These are phyloP conservation scores for Fusarium sp. DNA, from an alignment of 2,329 filamentous ascomycete genomes.

Conservation along the genomic window DNA sequence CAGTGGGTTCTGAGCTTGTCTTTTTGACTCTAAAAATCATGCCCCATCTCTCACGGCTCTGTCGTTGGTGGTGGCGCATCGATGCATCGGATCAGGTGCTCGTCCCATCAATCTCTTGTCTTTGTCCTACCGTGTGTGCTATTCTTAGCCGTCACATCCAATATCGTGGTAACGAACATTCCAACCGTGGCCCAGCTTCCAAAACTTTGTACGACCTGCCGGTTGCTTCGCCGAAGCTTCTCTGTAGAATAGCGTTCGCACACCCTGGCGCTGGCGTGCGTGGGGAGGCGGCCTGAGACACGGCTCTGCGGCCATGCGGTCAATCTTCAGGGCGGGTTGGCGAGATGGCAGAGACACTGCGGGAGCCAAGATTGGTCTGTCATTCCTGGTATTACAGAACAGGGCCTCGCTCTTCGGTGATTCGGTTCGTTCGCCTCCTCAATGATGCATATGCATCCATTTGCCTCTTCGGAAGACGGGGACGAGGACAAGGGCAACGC, in stretches of 20 bases:
- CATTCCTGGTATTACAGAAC: slow-evolving; percentile 14
- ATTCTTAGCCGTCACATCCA: slow-evolving; percentile 15
- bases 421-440: slow-evolving; percentile 17
- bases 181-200: slow-evolving; percentile 7
- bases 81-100: not conserved
- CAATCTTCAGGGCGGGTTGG: slow-evolving; percentile 10
- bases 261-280: not conserved
- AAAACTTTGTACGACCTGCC: slow-evolving; percentile 11
- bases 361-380: slow-evolving; percentile 7
- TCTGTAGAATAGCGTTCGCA: slow-evolving; percentile 10
- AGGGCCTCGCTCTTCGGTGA: not conserved
- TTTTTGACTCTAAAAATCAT: slow-evolving; percentile 16
- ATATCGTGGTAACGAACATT: slow-evolving; percentile 25
- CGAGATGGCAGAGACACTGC: slow-evolving; percentile 7
- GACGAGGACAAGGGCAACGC: slow-evolving; percentile 21
- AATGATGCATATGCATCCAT: slow-evolving; percentile 8
- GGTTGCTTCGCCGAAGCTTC: slow-evolving; percentile 31
- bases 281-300: slow-evolving; percentile 17
- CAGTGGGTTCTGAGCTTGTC: not conserved
- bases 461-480: not conserved
- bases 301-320: slow-evolving; percentile 12
- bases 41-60: slow-evolving; percentile 4
- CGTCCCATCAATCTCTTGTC: slow-evolving; percentile 6
- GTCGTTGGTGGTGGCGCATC: slow-evolving; percentile 8
- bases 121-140: not conserved